A percentile compares a stretch with the other conserved stretches of the same genome.
Evolutionary conservation across 106 monocot species (phyloP).

Genomic region (Allium cepa): DNA sequence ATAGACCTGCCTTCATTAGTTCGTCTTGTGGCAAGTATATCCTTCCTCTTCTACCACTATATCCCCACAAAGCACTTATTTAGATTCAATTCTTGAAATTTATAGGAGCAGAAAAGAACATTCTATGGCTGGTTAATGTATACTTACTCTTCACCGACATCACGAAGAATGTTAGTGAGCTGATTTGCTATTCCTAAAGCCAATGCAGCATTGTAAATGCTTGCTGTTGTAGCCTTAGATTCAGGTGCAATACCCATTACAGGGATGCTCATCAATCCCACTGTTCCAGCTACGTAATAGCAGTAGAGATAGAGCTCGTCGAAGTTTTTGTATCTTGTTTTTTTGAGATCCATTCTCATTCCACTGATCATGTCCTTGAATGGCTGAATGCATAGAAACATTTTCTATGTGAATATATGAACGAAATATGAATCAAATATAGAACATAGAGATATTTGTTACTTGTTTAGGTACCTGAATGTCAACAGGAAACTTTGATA

Average conservation of each 20-base stretch:
- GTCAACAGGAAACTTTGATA: constrained; percentile 51
- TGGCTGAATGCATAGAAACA: constrained; percentile 38
- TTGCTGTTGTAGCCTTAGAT: constrained; percentile 67
- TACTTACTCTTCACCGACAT: constrained; percentile 94
- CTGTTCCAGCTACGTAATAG: constrained; percentile 88
- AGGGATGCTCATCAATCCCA: constrained; percentile 86
- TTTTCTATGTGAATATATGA: not conserved
- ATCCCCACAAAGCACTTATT: not conserved
- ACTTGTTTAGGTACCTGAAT: constrained; percentile 35
- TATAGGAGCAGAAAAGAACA: not conserved
- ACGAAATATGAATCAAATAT: not conserved
- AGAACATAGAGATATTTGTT: not conserved
- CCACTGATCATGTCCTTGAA: constrained; percentile 95
- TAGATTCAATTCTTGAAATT: not conserved
- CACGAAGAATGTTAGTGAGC: constrained; percentile 88
- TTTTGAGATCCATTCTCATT: constrained; percentile 77
- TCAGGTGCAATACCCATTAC: constrained; percentile 77
- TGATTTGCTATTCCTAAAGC: constrained; percentile 91
- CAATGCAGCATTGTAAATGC: constrained; percentile 69
- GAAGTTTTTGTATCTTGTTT: constrained; percentile 79
- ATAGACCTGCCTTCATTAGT: constrained; percentile 26
- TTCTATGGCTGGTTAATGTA: not conserved
- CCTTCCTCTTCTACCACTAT: constrained; percentile 31
- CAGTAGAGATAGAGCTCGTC: constrained; percentile 94
- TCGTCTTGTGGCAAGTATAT: constrained; percentile 37